Base-by-base conservation (phyloP, 306 rosid species). In the Pyrus pyrifolia region DNA sequence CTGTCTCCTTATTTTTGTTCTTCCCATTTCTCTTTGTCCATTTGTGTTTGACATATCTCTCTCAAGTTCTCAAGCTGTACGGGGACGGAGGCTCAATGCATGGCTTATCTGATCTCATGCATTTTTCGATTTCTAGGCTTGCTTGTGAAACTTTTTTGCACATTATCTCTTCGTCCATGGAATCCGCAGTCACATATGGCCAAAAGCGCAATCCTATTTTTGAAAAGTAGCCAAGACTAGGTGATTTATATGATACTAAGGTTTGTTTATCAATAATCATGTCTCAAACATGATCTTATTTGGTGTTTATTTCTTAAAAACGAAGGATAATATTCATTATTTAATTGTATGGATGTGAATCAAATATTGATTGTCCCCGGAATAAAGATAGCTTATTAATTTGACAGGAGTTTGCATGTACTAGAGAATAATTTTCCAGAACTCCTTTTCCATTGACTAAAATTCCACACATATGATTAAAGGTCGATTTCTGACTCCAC, bases 1-100 rank as follows among this genome's bases (percentile, higher is more conserved):
- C 61, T 61, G 85, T 74, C 80, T 80, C 71, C 83, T 67, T 49
- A 49, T 30, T 67, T 55, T 40, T 14, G 74, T 42, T 70, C 66
- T 57, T 70, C 70, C 80, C 60, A 78, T 72, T 8, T 80, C 64
- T 72, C 25, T 5, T 81, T 91, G 90, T 91, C 96, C 60, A 66
- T 72, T 73, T 88, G 68, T 83, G 86, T 51, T 85, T 85, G 93
- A 83, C 89, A 83, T 67, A 74, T 83, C 86, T 61, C 81, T 83
- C 82, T 86, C 83, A 42, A 18, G 23, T 18, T 70, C 51, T 71
- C 77, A 30, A 49, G 35, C 11, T 27, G 83, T 5, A 23, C 29
- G 35, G 35, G 8, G 21, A 21, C 53, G 70, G 49, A 42, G 67
- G 44, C 38, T 46, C 65, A n/a, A 58, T 10, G 29, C 7, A 49